Percentiles rank a stretch among this genome's conserved stretches.
Evolutionary conservation across 2,329 filamentous ascomycete species (phyloP).

Genomic region (Penicillium sp.): DNA sequence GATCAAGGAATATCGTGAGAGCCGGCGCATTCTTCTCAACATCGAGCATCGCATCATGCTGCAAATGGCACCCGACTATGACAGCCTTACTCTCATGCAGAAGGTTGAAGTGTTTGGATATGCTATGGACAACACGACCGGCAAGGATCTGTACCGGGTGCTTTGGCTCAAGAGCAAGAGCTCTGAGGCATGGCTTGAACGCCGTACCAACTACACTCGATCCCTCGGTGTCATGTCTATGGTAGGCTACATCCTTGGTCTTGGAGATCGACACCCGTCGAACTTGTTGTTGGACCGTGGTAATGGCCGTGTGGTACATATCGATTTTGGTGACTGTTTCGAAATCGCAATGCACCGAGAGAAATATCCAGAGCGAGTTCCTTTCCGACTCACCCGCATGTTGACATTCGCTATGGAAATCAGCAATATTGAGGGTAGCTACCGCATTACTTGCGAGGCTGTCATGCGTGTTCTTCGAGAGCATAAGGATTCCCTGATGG

Average conservation of each 20-base stretch:
- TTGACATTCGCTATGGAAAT: constrained; percentile 99
- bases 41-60: constrained; percentile 99
- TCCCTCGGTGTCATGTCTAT: constrained; percentile 99
- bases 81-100: constrained; percentile 98
- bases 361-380: constrained; percentile 95
- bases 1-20: constrained; percentile 96
- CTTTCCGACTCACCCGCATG: constrained; percentile 97
- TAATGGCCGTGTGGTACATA: constrained; percentile 96
- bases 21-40: constrained; percentile 93
- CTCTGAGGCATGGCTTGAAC: constrained; percentile 94
- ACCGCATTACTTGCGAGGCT: constrained; percentile 95
- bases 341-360: constrained; percentile 99
- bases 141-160: constrained; percentile 95
- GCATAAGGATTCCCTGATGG: constrained; percentile 98
- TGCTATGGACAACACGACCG: constrained; percentile 97
- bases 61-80: constrained; percentile 98
- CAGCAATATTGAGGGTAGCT: constrained; percentile 98
- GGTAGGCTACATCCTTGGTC: constrained; percentile 98
- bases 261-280: constrained; percentile 94
- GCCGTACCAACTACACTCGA: constrained; percentile 96
- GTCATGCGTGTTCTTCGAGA: constrained; percentile 95
- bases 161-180: constrained; percentile 99
- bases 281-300: constrained; percentile 96
- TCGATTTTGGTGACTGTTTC: constrained; percentile 99
- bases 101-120: constrained; percentile 99